Base-by-base conservation (phyloP, 148 eudicot genomes). In the Talinum fruticosum region DNA sequence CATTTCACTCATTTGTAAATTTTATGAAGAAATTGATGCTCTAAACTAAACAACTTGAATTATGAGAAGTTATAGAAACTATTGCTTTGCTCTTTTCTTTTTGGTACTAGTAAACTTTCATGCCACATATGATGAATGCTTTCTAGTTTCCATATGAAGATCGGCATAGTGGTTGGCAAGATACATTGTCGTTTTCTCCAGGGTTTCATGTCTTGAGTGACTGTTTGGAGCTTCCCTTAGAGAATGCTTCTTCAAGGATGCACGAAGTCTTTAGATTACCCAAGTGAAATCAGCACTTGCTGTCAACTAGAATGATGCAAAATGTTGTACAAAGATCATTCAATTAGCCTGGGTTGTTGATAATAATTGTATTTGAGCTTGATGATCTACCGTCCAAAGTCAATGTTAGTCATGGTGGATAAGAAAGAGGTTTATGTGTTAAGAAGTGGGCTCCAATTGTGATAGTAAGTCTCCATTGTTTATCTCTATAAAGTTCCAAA, bases 51-150 rank as follows among this genome's bases (percentile, higher is more conserved):
- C 85, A 81, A 33, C 89, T 84, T 8, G 88, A 85, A 73, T 45
- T 75, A 62, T 74, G 87, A 71, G 81, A 78, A 51, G 85, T 82
- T 54, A 85, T 83, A 0, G 84, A 28, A 62, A 28, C 14, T 79
- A 75, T 82, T 85, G 66, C 76, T n/a, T n/a, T 69, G 10, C 87
- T 85, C 47, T 87, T 80, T 76, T 89, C 90, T 36, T 82, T 90
- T 38, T 83, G 87, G 86, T 78, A 85, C 38, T 72, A 68, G 35
- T 80, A 68, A 79, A 72, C 29, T 54, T 38, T 49, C 24, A 35
- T 15, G 29, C 44, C 41, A n/a, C 4, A 67, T 19, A 51, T n/a
- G 2, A 64, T 44, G 21, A 47, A 41, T 70, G 32, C 19, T 41
- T 24, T 8, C 33, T 41, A 38, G 33, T 37, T 69, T 8, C 29